Evolutionary conservation across 2,329 filamentous ascomycete species (phyloP).

Genomic region (Aspergillus sp.): DNA sequence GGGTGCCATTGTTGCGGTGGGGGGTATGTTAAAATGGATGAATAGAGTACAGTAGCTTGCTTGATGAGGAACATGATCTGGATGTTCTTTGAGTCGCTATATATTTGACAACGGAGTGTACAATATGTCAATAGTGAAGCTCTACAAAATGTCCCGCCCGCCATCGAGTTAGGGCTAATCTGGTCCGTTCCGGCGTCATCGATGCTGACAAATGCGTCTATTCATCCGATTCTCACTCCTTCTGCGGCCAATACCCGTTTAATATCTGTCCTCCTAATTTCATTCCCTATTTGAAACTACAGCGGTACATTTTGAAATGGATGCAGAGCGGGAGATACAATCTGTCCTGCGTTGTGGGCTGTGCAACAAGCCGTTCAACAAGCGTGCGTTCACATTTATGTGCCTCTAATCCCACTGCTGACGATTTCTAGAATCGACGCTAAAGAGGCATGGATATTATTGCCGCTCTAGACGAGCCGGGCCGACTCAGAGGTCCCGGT

Average conservation of each 20-base stretch:
- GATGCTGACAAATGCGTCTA: neutral
- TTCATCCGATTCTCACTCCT: neutral
- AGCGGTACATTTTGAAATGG: neutral
- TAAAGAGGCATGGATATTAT: constrained; percentile 49
- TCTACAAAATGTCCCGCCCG: constrained; percentile 5
- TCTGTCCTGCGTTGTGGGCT: neutral
- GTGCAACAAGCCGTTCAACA: constrained; percentile 5
- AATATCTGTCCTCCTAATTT: neutral
- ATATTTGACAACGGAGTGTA: neutral
- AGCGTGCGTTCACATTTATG: neutral
- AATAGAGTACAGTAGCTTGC: neutral
- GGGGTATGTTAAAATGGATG: neutral
- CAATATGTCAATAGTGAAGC: neutral
- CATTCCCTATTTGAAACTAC: neutral
- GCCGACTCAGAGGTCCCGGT: constrained; percentile 27
- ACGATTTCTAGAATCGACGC: constrained; percentile 34
- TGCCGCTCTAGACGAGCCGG: constrained; percentile 40
- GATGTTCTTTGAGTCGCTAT: neutral
- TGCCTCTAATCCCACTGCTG: neutral
- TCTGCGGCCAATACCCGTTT: no score
- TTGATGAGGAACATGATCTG: neutral
- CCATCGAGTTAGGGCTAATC: neutral
- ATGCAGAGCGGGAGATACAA: neutral
- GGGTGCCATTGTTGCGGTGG: neutral
- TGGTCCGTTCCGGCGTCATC: neutral